Conservation (phyloP, 345 rosid species). For the Brassica nigra region DNA sequence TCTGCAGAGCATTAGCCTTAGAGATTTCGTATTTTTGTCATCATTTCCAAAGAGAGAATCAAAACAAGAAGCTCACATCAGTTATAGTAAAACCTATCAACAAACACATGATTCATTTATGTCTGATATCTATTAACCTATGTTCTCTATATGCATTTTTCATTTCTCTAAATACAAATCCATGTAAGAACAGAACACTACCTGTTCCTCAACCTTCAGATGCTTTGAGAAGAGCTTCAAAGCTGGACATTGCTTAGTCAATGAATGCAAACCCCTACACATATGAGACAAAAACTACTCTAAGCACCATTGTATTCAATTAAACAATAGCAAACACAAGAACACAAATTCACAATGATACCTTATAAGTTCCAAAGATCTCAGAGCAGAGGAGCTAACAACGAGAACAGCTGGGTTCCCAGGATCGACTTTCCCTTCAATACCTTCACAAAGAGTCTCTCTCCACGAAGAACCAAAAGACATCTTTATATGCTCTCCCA, state of each 20-base stretch:
- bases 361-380: constrained; percentile 77
- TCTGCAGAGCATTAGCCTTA: constrained; percentile 44
- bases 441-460: constrained; percentile 55
- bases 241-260: constrained; percentile 72
- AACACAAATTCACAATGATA: neutral
- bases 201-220: constrained; percentile 93
- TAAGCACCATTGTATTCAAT: neutral
- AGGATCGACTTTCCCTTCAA: constrained; percentile 57
- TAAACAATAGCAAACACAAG: constrained; percentile 3
- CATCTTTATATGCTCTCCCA: constrained; percentile 57
- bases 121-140: neutral
- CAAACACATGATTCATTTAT: neutral
- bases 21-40: constrained; percentile 34
- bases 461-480: constrained; percentile 68
- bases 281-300: neutral
- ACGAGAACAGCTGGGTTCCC: constrained; percentile 77
- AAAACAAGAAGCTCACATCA: neutral
- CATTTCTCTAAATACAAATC: neutral
- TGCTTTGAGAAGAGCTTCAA: constrained; percentile 87
- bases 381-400: constrained; percentile 68
- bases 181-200: constrained; percentile 31
- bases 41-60: constrained; percentile 38
- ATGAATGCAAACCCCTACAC: constrained; percentile 61
- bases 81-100: neutral
- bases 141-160: neutral